Conservation (phyloP, 139 green algal species). For the Pleodorina starrii region DNA sequence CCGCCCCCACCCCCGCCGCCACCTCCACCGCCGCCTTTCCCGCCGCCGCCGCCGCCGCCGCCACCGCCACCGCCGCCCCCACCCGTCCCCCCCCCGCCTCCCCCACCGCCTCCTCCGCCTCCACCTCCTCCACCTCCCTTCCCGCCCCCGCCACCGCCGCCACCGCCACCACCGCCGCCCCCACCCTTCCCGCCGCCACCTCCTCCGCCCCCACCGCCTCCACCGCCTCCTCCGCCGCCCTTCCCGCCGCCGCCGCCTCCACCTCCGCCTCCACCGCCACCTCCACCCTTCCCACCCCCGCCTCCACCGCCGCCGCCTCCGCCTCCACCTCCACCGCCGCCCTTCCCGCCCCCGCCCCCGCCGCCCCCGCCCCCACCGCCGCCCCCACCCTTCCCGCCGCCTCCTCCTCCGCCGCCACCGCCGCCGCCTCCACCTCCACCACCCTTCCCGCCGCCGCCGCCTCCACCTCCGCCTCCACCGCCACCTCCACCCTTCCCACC, state of each 20-base stretch:
- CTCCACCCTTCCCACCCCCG: neutral
- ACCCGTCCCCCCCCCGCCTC: neutral
- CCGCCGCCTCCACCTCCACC: neutral
- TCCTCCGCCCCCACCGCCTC: neutral
- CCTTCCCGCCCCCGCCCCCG: too few species aligned
- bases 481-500: neutral
- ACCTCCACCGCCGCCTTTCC: too few species aligned
- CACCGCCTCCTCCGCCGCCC: neutral
- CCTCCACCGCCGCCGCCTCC: neutral
- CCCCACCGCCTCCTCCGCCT: neutral
- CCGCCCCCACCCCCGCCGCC: too few species aligned
- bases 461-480: neutral
- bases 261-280: neutral
- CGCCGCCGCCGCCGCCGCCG: neutral
- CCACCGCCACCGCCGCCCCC: conserved; percentile 5
- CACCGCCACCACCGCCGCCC: neutral
- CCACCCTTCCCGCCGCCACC: neutral
- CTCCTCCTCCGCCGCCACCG: neutral
- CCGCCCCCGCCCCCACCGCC: neutral
- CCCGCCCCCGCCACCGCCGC: neutral
- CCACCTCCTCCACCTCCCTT: neutral
- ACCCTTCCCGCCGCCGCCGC: neutral
- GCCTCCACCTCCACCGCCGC: neutral
- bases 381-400: neutral
- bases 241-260: neutral